These are phyloP conservation scores for Geosmithia flava DNA, from an alignment of 2,329 filamentous ascomycete species.

Conservation along the genomic window DNA sequence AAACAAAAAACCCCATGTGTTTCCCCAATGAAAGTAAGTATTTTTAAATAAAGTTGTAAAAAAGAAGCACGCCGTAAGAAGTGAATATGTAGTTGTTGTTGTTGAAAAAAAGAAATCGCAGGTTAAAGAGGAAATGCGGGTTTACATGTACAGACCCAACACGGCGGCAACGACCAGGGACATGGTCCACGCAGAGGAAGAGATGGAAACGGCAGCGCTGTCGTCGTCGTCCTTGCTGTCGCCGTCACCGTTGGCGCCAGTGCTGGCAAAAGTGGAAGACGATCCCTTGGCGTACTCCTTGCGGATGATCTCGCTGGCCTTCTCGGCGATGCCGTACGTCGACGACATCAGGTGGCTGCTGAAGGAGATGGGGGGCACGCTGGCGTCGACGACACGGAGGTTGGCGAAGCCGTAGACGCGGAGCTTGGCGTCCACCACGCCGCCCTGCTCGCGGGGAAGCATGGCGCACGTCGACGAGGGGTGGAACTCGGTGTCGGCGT, in stretches of 20 bases:
- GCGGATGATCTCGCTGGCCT: neutral
- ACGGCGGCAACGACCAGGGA: neutral
- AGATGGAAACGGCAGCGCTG: neutral
- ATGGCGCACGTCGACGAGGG: neutral
- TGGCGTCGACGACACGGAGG: slow-evolving; percentile 22
- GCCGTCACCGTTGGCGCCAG: neutral
- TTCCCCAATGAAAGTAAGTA: neutral
- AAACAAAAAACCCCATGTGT: too few relatives aligned
- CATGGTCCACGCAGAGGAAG: neutral
- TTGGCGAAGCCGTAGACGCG: slow-evolving; percentile 19
- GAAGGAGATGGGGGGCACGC: slow-evolving; percentile 18
- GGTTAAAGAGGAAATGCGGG: too few relatives aligned
- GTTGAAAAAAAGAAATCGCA: neutral
- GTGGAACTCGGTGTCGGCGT: neutral
- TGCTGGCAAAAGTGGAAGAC: neutral
- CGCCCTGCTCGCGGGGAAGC: slow-evolving; percentile 6
- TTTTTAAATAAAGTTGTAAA: neutral
- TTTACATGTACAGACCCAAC: neutral
- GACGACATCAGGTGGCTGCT: slow-evolving; percentile 10
- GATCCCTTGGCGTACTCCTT: neutral
- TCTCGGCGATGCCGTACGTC: neutral
- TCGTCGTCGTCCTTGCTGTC: neutral
- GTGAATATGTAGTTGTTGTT: too few relatives aligned
- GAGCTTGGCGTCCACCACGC: slow-evolving; percentile 19
- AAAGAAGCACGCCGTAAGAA: neutral